Base-by-base conservation (phyloP, 73 alveolate species). In the Durusdinium trenchii region DNA sequence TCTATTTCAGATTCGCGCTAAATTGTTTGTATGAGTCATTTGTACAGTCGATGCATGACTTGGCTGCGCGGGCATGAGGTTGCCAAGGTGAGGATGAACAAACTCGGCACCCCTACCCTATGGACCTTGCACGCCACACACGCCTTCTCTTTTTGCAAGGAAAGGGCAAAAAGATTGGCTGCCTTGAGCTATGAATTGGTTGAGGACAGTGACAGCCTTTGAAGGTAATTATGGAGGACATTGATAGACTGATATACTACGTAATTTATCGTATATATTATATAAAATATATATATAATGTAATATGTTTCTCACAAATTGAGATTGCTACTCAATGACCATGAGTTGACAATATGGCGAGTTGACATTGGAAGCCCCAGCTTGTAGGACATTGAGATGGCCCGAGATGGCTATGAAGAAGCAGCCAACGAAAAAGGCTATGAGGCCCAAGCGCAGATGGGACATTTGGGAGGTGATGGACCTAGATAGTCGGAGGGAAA, bases 171-270 rank as follows among this genome's bases (percentile, higher is more conserved):
- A 32, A 71, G 98, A 3, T 35, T 91, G 43, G 98, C 98, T 3
- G 71, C 87, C 18, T 35, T 91, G 98, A 91, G 90, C 78, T 91
- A 91, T 57, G 98, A 91, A 78, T 61, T 91, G 87, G 85, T 91
- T 35, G 98, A 91, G 98, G 98, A 62, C 75, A 10, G 12, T 9
- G 79, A 69, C 43, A 16, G 43, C 82, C 43, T 67, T 7, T 26
- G 16, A 35, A 7, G 42, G 14, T 67, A 16, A 16, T 7, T 16
- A 67, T 16, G 28, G 28, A 35, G 43, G 16, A 38, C 82, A 3
- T 35, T 35, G 2, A 35, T 28, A 38, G 50, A 73, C 6, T 26
- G 30, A 73, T 36, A 30, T 36, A 73, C 47, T 32, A 0, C 26
- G 3, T 26, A 26, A n/a, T 73, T 2, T n/a, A n/a, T n/a, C 30